A percentile compares a stretch with the other conserved stretches of the same genome.
phyloP scores from a whole-genome alignment of 2,329 filamentous ascomycete species.

The Remersonia thermophila region DNA sequence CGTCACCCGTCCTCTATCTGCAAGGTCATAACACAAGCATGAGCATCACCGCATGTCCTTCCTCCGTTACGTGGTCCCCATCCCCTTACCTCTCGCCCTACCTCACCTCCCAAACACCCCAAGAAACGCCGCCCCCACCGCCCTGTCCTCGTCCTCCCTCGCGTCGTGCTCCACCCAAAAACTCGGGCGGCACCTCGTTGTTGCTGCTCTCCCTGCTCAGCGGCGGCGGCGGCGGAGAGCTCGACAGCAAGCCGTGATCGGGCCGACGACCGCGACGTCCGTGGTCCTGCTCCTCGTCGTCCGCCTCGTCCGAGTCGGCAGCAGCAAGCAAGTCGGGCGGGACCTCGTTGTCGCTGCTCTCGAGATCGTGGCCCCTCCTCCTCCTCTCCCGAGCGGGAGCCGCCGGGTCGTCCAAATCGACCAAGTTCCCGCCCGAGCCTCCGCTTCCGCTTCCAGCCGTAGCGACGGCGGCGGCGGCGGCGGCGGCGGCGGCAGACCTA shows the following conservation, averaged over 20 bases:
- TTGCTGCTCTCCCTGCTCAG: conserved; percentile 22
- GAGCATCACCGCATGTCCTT: too few species aligned
- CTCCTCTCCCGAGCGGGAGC: neutral
- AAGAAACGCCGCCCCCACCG: neutral
- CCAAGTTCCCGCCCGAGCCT: conserved; percentile 16
- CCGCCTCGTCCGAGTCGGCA: conserved; percentile 18
- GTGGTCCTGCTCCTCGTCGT: conserved; percentile 5
- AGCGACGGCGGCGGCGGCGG: neutral
- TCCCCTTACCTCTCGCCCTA: too few species aligned
- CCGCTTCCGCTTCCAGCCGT: conserved; percentile 1
- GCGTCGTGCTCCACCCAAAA: conserved; percentile 26
- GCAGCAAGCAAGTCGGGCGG: conserved; percentile 41
- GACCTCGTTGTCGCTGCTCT: conserved; percentile 31
- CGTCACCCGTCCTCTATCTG: too few species aligned
- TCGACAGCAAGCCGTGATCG: neutral
- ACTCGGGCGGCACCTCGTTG: conserved; percentile 39
- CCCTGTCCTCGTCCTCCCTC: too few species aligned
- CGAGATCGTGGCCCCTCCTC: too few species aligned
- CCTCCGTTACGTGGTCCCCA: too few species aligned
- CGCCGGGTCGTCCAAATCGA: conserved; percentile 23
- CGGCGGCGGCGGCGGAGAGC: neutral
- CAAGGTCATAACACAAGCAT: too few species aligned
- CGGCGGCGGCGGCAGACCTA: neutral
- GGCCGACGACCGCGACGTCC: neutral
- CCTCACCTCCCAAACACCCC: neutral